Conservation (phyloP, 2,329 filamentous ascomycete species). For the Penicillium sp. region DNA sequence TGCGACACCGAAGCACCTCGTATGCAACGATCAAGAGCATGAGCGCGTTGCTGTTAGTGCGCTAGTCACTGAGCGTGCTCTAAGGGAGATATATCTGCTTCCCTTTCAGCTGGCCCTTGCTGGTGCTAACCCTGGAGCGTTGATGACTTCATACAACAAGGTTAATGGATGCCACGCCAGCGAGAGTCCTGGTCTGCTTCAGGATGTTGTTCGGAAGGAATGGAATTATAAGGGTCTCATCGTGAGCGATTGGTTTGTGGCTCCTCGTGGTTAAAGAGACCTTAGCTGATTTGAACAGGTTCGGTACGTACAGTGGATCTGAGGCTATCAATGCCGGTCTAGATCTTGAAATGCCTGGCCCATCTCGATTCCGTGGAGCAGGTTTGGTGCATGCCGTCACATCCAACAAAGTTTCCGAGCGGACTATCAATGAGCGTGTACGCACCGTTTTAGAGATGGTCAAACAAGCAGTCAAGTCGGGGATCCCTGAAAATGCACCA, state of each 20-base stretch:
- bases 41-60: slow-evolving; percentile 41
- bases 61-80: slow-evolving; percentile 49
- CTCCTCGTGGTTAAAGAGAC: too few relatives aligned
- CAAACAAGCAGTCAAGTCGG: slow-evolving; percentile 53
- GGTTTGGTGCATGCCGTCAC: slow-evolving; percentile 40
- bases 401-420: slow-evolving; percentile 53
- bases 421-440: slow-evolving; percentile 54
- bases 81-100: slow-evolving; percentile 62
- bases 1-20: slow-evolving; percentile 69
- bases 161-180: slow-evolving; percentile 51
- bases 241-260: slow-evolving; percentile 45
- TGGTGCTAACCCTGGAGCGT: slow-evolving; percentile 52
- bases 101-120: slow-evolving; percentile 61
- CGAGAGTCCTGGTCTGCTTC: slow-evolving; percentile 39
- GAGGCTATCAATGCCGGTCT: slow-evolving; percentile 42
- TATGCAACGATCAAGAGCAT: slow-evolving; percentile 46
- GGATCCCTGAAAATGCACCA: slow-evolving; percentile 53
- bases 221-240: slow-evolving; percentile 46
- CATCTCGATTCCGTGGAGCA: slow-evolving; percentile 36
- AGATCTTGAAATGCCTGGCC: slow-evolving; percentile 47
- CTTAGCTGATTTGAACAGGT: slow-evolving; percentile 23
- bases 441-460: slow-evolving; percentile 56
- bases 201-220: slow-evolving; percentile 42
- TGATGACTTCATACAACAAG: slow-evolving; percentile 60
- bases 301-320: slow-evolving; percentile 42